These are phyloP conservation scores for Trichophyton benhamiae DNA, from an alignment of 2,329 filamentous ascomycete genomes.

Conservation along the genomic window DNA sequence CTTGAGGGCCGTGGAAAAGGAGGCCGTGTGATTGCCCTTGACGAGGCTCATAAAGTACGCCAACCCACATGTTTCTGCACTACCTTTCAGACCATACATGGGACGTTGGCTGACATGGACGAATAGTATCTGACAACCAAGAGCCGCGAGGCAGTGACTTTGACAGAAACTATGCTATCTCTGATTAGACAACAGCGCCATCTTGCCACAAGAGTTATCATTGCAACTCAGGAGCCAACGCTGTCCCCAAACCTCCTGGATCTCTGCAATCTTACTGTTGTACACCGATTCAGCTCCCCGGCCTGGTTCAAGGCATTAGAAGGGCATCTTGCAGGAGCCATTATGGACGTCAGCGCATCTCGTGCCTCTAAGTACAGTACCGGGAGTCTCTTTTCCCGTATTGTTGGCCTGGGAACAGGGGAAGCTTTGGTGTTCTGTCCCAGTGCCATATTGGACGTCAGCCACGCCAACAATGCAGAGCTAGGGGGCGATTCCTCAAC, in stretches of 20 bases:
- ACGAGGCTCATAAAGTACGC: constrained; percentile 62
- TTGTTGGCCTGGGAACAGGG: constrained; percentile 38
- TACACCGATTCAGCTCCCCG: constrained; percentile 59
- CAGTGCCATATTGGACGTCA: constrained; percentile 30
- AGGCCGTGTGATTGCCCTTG: constrained; percentile 55
- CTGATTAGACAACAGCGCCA: constrained; percentile 62
- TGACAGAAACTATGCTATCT: constrained; percentile 51
- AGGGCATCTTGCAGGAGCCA: constrained; percentile 37
- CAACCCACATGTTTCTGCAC: neutral
- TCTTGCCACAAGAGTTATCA: constrained; percentile 51
- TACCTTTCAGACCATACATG: neutral
- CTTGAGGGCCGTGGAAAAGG: constrained; percentile 40
- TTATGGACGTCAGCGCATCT: constrained; percentile 14
- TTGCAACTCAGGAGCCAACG: constrained; percentile 68
- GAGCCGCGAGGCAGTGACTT: constrained; percentile 40
- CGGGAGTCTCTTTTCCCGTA: constrained; percentile 31
- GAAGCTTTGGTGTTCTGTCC: constrained; percentile 40
- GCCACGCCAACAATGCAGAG: neutral
- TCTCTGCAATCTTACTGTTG: constrained; percentile 57
- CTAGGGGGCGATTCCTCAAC: neutral
- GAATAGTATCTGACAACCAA: constrained; percentile 46
- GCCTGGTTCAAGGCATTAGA: constrained; percentile 45
- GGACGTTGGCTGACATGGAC: neutral
- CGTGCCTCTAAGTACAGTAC: constrained; percentile 14
- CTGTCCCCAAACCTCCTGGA: constrained; percentile 57